Conservation (phyloP, 495 filamentous ascomycete species). For the Xylaria longipes region DNA sequence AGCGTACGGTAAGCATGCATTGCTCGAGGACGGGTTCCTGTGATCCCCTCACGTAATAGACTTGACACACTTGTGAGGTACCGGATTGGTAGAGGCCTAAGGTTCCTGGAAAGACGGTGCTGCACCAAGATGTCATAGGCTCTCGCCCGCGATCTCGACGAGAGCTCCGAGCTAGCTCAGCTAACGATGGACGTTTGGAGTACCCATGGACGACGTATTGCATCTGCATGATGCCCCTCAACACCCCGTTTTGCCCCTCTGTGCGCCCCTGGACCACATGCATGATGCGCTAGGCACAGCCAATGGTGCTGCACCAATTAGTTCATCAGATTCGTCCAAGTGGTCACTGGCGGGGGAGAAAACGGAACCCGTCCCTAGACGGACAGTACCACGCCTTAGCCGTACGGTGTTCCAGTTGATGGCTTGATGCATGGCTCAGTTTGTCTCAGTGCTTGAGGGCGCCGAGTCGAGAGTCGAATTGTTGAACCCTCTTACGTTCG, state of each 20-base stretch:
- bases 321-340: constrained; percentile 1
- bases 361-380: neutral
- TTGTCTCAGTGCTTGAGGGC: neutral
- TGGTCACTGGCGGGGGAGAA: constrained; percentile 10
- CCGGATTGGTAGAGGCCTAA: constrained; percentile 19
- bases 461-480: neutral
- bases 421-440: constrained; percentile 11
- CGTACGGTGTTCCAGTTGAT: constrained; percentile 3
- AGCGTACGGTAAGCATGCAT: constrained; percentile 14
- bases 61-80: constrained; percentile 14
- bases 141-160: neutral
- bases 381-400: constrained; percentile 2
- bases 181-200: constrained; percentile 19
- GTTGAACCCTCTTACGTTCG: neutral
- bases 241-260: constrained; percentile 19
- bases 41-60: constrained; percentile 18
- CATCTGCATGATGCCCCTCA: constrained; percentile 25
- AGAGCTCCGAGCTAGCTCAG: constrained; percentile 13
- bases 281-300: constrained; percentile 12
- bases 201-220: constrained; percentile 24
- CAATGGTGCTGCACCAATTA: constrained; percentile 24
- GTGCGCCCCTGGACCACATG: constrained; percentile 4
- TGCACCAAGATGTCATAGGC: constrained; percentile 24
- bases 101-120: constrained; percentile 1
- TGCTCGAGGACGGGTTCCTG: neutral